Conservation (phyloP, 2,329 filamentous ascomycete genomes). For the Colletotrichum sp. region DNA sequence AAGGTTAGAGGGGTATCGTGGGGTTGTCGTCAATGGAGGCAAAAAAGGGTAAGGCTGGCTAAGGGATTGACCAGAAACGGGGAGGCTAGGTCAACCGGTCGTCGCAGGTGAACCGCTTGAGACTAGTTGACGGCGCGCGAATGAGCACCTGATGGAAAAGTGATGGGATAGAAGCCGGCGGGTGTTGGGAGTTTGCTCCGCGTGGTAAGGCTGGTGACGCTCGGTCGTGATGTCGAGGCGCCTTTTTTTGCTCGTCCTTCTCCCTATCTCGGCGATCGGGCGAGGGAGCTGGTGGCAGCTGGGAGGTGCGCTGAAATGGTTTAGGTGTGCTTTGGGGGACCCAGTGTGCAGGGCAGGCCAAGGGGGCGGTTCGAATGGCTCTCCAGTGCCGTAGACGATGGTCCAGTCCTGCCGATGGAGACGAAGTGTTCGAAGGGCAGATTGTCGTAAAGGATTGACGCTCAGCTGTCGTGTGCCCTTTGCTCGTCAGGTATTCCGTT, state of each 20-base stretch:
- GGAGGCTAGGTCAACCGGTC: conserved; percentile 1
- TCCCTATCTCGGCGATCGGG: conserved; percentile 19
- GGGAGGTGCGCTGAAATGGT: not conserved
- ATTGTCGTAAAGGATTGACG: not conserved
- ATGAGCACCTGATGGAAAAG: not conserved
- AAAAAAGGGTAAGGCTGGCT: not conserved
- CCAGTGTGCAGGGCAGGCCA: not conserved
- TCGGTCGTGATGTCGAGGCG: conserved; percentile 15
- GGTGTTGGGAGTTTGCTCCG: not conserved
- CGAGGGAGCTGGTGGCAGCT: conserved; percentile 10
- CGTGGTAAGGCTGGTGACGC: not conserved
- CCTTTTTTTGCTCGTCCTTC: conserved; percentile 1
- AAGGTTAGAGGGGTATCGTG: conserved; percentile 6
- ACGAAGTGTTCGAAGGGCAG: not conserved
- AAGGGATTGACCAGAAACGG: not conserved
- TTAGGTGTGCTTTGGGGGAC: not conserved
- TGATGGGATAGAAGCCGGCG: not conserved
- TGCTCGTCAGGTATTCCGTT: not conserved
- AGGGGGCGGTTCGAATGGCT: not conserved
- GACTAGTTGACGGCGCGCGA: conserved; percentile 3
- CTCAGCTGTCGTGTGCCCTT: conserved; percentile 16
- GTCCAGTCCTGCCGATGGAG: conserved; percentile 9
- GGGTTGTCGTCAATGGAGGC: conserved; percentile 2
- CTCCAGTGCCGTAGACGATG: not conserved
- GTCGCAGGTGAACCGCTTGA: conserved; percentile 5